Percentiles rank a stretch among this genome's conserved stretches.
Evolutionary conservation across 306 rosid species (phyloP).

Genomic region (Cicer cuneatum): DNA sequence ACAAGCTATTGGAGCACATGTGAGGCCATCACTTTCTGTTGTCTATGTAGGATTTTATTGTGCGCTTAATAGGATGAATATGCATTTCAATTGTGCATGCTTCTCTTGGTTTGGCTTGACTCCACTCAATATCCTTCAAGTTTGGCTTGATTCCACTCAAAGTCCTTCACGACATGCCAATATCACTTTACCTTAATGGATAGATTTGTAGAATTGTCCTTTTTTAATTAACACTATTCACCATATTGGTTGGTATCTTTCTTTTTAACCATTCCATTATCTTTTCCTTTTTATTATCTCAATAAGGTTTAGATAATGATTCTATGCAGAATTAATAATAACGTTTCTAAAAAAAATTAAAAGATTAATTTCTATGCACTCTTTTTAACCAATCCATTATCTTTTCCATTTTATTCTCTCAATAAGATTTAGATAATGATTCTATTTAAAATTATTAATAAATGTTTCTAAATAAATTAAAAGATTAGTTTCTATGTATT

Average conservation of each 20-base stretch:
- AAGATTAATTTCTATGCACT: background rate
- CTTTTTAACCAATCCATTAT: slow-evolving; percentile 4
- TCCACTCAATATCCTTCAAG: slow-evolving; percentile 32
- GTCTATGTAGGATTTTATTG: slow-evolving; percentile 28
- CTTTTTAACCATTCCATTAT: slow-evolving; percentile 11
- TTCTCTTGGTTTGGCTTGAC: slow-evolving; percentile 38
- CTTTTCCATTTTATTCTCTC: slow-evolving; percentile 31
- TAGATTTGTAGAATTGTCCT: slow-evolving; percentile 14
- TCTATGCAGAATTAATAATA: slow-evolving; percentile 19
- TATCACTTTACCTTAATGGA: slow-evolving; percentile 14
- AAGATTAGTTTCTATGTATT: background rate
- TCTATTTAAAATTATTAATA: slow-evolving; percentile 14
- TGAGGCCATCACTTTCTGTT: slow-evolving; percentile 39
- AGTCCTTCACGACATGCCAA: slow-evolving; percentile 22
- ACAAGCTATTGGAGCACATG: slow-evolving; percentile 48
- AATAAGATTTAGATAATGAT: slow-evolving; percentile 37
- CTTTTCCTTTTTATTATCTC: slow-evolving; percentile 33
- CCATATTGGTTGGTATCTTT: slow-evolving; percentile 22
- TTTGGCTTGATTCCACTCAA: slow-evolving; percentile 46
- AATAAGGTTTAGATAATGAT: slow-evolving; percentile 37
- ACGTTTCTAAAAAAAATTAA: background rate
- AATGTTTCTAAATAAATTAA: background rate
- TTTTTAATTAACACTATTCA: slow-evolving; percentile 27
- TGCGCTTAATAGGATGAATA: slow-evolving; percentile 33
- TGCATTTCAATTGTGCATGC: slow-evolving; percentile 43